These are phyloP conservation scores for Croton setiger DNA, from an alignment of 441 rosid species.

Conservation along the genomic window DNA sequence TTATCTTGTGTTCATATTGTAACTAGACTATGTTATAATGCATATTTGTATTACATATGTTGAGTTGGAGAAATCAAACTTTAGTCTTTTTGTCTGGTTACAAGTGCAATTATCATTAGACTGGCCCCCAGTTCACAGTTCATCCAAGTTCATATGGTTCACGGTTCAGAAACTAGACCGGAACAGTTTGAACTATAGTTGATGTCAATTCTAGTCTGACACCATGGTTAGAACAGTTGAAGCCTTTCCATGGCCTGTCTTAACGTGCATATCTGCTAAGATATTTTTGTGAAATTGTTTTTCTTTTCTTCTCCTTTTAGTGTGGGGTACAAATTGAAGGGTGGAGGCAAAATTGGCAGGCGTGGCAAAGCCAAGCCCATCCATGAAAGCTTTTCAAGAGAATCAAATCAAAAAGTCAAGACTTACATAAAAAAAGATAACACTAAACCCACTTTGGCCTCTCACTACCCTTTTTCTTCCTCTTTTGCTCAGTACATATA, in stretches of 20 bases:
- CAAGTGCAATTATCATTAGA: too few relatives aligned
- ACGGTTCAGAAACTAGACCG: too few relatives aligned
- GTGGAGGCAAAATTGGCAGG: conserved; percentile 23
- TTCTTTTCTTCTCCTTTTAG: background rate
- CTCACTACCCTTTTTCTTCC: background rate
- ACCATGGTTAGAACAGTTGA: too few relatives aligned
- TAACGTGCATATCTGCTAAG: background rate
- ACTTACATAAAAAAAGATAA: conserved; percentile 12
- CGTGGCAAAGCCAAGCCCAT: conserved; percentile 35
- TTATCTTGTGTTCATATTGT: background rate
- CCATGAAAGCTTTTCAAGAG: conserved; percentile 16
- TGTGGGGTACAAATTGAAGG: conserved; percentile 21
- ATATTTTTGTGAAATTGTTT: conserved; percentile 6
- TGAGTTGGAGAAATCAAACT: too few relatives aligned
- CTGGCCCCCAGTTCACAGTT: too few relatives aligned
- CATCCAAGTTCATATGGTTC: too few relatives aligned
- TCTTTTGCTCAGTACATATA: conserved; percentile 16
- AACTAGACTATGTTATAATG: too few relatives aligned
- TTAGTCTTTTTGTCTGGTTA: too few relatives aligned
- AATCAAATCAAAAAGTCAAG: conserved; percentile 23
- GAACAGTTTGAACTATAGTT: too few relatives aligned
- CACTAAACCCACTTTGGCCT: conserved; percentile 11
- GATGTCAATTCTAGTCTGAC: too few relatives aligned
- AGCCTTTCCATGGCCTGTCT: too few relatives aligned
- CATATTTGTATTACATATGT: too few relatives aligned